Base-by-base conservation (phyloP, 1,139 yeast species). In the Candida sanyaensis region DNA sequence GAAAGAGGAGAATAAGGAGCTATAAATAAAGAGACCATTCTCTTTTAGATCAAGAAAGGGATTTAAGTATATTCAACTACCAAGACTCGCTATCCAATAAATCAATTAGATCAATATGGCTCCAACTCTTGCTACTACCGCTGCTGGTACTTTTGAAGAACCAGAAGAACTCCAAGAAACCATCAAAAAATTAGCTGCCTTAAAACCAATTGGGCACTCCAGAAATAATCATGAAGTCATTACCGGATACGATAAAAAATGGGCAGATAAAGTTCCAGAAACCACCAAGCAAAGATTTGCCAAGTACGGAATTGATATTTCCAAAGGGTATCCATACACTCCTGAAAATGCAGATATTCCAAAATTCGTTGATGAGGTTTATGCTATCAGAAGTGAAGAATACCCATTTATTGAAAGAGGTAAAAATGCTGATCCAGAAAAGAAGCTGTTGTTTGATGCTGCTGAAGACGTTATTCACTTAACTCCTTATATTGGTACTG, bases 401-500 rank as follows among this genome's bases (percentile, higher is more conserved):
- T 63, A 60, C 55, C 70, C 68, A 17, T 78, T 73, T 54, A 60
- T 69, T 46, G 81, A 77, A 51, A 62, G 81, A 53, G 83, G 78
- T 38, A 64, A 63, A 46, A 66, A 67, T 52, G 83, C 82, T 31
- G 82, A 78, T 53, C 78, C 78, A 6, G 81, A 77, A 51, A 78
- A 78, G 68, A 77, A 73, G 58, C 78, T 80, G 8, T 59, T 78
- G 41, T 66, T 78, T 37, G 72, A 75, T 10, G 81, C 81, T 48
- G 83, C 80, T 23, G 71, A 63, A 47, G 76, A 77, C 55, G 81
- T 78, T 21, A 68, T 54, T 34, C 53, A 78, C 49, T 64, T 77
- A 52, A 75, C 82, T 41, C 74, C 71, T 50, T 71, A 74, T 50
- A 63, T 78, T 51, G 84, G 84, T 49, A 78, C 82, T 11, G 83